Conservation (phyloP, 1,139 yeast genomes). For the Torulaspora pretoriensis region DNA sequence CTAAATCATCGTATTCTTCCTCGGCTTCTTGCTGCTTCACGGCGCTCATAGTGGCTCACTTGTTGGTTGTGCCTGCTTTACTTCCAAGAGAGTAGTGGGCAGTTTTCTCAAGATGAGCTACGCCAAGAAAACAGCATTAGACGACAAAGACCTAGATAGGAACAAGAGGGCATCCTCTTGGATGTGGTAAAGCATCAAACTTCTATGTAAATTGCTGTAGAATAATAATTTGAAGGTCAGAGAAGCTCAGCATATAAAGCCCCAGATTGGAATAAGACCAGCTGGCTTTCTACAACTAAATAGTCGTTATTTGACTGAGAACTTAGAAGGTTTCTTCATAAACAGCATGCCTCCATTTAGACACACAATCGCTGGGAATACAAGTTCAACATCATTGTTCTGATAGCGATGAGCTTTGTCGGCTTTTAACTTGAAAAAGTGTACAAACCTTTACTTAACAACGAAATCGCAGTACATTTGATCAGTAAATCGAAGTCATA, state of each 20-base stretch:
- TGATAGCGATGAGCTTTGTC: constrained; percentile 1
- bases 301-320: no score
- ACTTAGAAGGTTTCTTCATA: no score
- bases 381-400: not conserved
- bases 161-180: not conserved
- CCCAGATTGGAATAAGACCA: no score
- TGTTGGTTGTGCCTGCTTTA: not conserved
- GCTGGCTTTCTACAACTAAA: no score
- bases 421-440: not conserved
- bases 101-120: not conserved
- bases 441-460: no score
- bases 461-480: not conserved
- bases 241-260: no score
- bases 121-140: not conserved
- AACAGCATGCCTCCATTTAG: no score
- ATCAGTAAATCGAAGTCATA: not conserved
- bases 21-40: constrained; percentile 25
- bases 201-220: no score
- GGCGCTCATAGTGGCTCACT: not conserved
- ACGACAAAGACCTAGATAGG: not conserved
- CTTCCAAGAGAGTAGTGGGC: not conserved
- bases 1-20: constrained; percentile 70
- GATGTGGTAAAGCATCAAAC: not conserved
- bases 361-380: no score
- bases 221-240: no score